phyloP scores from a whole-genome alignment of 192 early-diverging fungal species.

The Coemansia sp. region DNA sequence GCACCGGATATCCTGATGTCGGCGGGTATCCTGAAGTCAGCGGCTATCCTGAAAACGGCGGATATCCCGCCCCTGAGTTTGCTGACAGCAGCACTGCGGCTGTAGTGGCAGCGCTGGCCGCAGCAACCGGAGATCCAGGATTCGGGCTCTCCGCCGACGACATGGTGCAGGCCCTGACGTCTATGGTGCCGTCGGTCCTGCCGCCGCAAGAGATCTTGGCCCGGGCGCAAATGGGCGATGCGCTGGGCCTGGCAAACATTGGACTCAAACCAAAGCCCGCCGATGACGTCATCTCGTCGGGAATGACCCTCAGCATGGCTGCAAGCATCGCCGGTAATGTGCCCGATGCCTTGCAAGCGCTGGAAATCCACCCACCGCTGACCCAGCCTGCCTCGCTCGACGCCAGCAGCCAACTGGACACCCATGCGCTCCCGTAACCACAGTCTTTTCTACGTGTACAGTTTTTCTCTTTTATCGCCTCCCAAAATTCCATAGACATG shows the following conservation, averaged over 20 bases:
- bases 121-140: conserved; percentile 5
- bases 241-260: conserved; percentile 1
- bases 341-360: neutral
- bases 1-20: neutral
- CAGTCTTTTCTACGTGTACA: neutral
- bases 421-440: neutral
- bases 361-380: neutral
- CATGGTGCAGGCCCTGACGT: conserved; percentile 13
- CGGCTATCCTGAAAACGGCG: too few relatives aligned
- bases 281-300: neutral
- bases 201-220: conserved; percentile 15
- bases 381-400: neutral
- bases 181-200: conserved; percentile 11
- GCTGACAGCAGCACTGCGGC: conserved; percentile 1
- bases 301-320: neutral
- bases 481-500: too few relatives aligned
- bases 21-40: too few relatives aligned
- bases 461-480: neutral
- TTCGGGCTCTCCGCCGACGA: conserved; percentile 13
- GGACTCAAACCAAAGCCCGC: neutral
- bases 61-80: neutral
- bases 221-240: conserved; percentile 4
- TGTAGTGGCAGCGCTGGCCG: conserved; percentile 16
- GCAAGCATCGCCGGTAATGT: neutral
- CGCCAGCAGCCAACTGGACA: neutral